A percentile compares a stretch with the other conserved stretches of the same genome.
phyloP scores from a whole-genome alignment of 2,329 filamentous ascomycete species.

The Fusarium pilosicola region DNA sequence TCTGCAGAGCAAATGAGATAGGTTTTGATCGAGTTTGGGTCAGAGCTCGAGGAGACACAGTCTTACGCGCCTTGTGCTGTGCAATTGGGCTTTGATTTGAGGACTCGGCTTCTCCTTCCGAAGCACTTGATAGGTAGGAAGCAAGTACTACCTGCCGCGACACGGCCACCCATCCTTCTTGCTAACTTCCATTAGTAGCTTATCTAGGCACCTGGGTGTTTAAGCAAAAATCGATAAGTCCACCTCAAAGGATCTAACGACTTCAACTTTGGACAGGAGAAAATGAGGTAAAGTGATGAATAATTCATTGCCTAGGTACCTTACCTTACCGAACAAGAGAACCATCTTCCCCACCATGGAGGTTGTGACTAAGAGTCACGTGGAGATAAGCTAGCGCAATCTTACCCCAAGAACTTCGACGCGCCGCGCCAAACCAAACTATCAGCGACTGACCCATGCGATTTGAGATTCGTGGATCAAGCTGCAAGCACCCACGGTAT shows the following conservation, averaged over 20 bases:
- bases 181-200: no score
- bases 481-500: slow-evolving; percentile 21
- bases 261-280: neutral
- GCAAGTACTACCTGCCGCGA: neutral
- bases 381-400: slow-evolving; percentile 25
- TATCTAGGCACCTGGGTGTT: no score
- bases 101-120: neutral
- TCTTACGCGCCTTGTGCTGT: neutral
- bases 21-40: neutral
- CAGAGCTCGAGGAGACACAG: neutral
- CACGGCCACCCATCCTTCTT: neutral
- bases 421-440: slow-evolving; percentile 34
- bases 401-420: slow-evolving; percentile 24
- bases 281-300: slow-evolving; percentile 30
- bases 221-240: neutral
- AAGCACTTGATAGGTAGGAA: neutral
- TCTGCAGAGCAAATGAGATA: neutral
- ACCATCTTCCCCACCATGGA: neutral
- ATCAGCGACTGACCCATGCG: slow-evolving; percentile 29
- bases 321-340: neutral
- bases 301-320: slow-evolving; percentile 5
- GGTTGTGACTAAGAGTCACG: slow-evolving; percentile 5
- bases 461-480: slow-evolving; percentile 30
- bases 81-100: neutral
- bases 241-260: neutral